These are phyloP conservation scores for Trichoderma breve DNA, from an alignment of 2,329 filamentous ascomycete species.

Conservation along the genomic window DNA sequence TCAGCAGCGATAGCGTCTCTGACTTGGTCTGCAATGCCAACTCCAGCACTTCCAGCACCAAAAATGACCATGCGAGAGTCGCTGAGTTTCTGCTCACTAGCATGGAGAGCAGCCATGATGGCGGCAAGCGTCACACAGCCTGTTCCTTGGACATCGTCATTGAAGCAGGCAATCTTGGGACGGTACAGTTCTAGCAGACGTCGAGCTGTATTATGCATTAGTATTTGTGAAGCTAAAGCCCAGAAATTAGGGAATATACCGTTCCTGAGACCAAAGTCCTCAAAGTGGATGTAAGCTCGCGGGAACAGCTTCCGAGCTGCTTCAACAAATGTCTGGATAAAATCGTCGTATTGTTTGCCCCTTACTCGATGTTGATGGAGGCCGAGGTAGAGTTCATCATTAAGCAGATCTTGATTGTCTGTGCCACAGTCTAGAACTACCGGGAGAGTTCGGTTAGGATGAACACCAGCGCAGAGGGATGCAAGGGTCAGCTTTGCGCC, in stretches of 20 bases:
- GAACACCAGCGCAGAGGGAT: slow-evolving; percentile 82
- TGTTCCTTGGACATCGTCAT: slow-evolving; percentile 87
- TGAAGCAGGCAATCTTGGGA: slow-evolving; percentile 76
- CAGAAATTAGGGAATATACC: slow-evolving; percentile 37
- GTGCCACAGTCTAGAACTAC: slow-evolving; percentile 86
- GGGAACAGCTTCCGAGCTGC: slow-evolving; percentile 69
- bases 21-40: slow-evolving; percentile 83
- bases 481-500: slow-evolving; percentile 80
- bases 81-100: slow-evolving; percentile 62
- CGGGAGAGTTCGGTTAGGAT: slow-evolving; percentile 73
- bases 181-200: slow-evolving; percentile 75
- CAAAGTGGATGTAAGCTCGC: slow-evolving; percentile 81
- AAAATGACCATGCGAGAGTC: slow-evolving; percentile 75
- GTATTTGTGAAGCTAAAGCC: not conserved
- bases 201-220: slow-evolving; percentile 47
- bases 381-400: slow-evolving; percentile 78
- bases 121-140: slow-evolving; percentile 84
- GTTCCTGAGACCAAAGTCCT: slow-evolving; percentile 80
- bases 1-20: slow-evolving; percentile 74
- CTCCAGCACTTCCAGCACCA: slow-evolving; percentile 77
- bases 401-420: slow-evolving; percentile 70
- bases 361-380: slow-evolving; percentile 63
- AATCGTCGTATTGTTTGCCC: slow-evolving; percentile 71
- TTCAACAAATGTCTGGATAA: slow-evolving; percentile 72
- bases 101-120: slow-evolving; percentile 71